A percentile compares a stretch with the other conserved stretches of the same genome.
Evolutionary conservation across 2,329 filamentous ascomycete species (phyloP).

Genomic region (Coniella lustricola): DNA sequence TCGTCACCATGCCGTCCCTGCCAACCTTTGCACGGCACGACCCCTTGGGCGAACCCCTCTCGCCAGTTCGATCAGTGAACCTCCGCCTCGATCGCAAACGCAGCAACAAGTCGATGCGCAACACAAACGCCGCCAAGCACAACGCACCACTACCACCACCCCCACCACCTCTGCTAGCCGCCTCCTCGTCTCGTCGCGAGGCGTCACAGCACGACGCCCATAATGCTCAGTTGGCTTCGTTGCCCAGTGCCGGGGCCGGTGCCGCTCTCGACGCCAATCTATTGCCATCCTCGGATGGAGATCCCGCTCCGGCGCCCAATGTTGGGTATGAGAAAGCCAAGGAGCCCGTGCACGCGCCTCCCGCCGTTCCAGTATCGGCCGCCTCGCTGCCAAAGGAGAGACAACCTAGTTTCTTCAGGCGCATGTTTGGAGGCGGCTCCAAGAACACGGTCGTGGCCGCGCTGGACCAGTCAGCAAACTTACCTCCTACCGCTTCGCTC

Average conservation of each 20-base stretch:
- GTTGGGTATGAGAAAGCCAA: slow-evolving; percentile 55
- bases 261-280: slow-evolving; percentile 27
- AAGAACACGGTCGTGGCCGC: slow-evolving; percentile 35
- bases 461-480: slow-evolving; percentile 9
- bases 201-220: slow-evolving; percentile 19
- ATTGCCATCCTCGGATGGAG: slow-evolving; percentile 17
- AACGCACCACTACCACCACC: neutral
- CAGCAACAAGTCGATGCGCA: slow-evolving; percentile 51
- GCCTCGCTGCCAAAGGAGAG: slow-evolving; percentile 52
- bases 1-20: slow-evolving; percentile 27
- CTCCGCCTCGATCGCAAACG: slow-evolving; percentile 42
- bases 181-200: slow-evolving; percentile 20
- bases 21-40: slow-evolving; percentile 31
- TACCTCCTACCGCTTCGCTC: slow-evolving; percentile 2
- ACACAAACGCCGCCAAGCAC: slow-evolving; percentile 31
- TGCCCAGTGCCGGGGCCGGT: slow-evolving; percentile 22
- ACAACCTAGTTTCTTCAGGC: slow-evolving; percentile 77
- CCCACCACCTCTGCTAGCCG: no score
- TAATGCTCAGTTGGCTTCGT: slow-evolving; percentile 21
- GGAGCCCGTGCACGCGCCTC: slow-evolving; percentile 34
- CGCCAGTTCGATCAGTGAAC: slow-evolving; percentile 23
- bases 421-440: slow-evolving; percentile 72
- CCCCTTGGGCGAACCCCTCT: slow-evolving; percentile 27
- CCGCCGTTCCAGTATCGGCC: slow-evolving; percentile 32
- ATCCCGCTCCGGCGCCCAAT: slow-evolving; percentile 51